Percentiles rank a stretch among this genome's conserved stretches.
Conservation (phyloP, 2,329 filamentous ascomycete species). For the Exophiala sp. region DNA sequence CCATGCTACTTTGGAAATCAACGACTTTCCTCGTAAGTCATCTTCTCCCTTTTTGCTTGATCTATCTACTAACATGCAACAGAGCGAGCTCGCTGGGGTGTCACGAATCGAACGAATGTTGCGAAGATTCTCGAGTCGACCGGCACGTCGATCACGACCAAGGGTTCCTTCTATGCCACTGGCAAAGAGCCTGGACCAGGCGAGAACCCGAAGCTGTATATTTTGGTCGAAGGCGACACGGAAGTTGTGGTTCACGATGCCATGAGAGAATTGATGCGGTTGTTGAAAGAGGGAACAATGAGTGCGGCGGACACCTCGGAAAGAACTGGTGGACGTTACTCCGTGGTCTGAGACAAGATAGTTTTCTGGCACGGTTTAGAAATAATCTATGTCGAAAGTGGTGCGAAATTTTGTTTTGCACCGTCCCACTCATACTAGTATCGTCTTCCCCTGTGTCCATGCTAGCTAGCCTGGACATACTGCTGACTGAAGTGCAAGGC, state of each 20-base stretch:
- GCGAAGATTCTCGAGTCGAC: constrained; percentile 96
- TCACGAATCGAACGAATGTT: constrained; percentile 97
- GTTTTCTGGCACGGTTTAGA: no score
- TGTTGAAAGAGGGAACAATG: constrained; percentile 86
- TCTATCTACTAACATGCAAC: constrained; percentile 24
- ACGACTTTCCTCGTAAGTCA: constrained; percentile 80
- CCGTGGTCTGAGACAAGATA: constrained; percentile 59
- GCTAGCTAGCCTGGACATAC: no score
- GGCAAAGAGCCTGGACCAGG: constrained; percentile 75
- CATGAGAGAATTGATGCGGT: constrained; percentile 81
- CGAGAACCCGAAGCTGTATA: constrained; percentile 90
- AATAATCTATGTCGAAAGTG: no score
- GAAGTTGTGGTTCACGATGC: constrained; percentile 88
- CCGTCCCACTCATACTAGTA: no score
- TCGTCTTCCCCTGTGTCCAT: no score
- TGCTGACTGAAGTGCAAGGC: no score
- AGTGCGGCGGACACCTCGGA: constrained; percentile 84
- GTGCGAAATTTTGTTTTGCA: no score
- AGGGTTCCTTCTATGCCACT: constrained; percentile 81
- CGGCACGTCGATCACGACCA: constrained; percentile 93
- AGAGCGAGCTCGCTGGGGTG: constrained; percentile 95
- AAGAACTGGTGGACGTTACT: constrained; percentile 79
- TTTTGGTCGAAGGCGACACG: constrained; percentile 94
- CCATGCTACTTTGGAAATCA: constrained; percentile 97
- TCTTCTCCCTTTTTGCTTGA: background rate